These are phyloP conservation scores for Citrus mangshanensis DNA, from an alignment of 345 rosid species.

Conservation along the genomic window DNA sequence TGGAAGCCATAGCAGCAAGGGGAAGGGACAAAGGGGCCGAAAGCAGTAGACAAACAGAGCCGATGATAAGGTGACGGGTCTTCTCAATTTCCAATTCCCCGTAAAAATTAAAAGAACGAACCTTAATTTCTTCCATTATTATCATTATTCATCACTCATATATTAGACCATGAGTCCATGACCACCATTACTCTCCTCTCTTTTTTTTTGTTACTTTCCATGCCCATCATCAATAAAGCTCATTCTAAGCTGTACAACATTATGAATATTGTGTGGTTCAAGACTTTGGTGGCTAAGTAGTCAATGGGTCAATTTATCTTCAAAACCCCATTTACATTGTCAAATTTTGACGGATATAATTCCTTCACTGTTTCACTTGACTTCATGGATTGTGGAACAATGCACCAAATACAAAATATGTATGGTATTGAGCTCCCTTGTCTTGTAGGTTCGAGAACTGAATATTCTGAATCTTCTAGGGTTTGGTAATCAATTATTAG, in stretches of 20 bases:
- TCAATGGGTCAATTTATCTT: background rate
- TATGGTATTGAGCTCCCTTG: too few relatives aligned
- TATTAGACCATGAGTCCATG: slow-evolving; percentile 11
- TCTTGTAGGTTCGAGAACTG: background rate
- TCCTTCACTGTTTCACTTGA: background rate
- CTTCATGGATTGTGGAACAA: background rate
- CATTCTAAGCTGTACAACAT: slow-evolving; percentile 5
- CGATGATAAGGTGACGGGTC: slow-evolving; percentile 24
- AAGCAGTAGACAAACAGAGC: slow-evolving; percentile 34
- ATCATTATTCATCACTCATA: background rate
- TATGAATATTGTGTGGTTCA: background rate
- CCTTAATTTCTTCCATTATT: slow-evolving; percentile 1
- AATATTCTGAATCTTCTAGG: background rate
- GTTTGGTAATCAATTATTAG: background rate
- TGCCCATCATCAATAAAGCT: background rate
- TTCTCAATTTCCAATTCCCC: slow-evolving; percentile 19
- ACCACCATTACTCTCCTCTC: background rate
- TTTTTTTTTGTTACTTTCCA: background rate
- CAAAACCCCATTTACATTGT: background rate
- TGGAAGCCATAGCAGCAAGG: background rate
- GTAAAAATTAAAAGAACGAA: background rate
- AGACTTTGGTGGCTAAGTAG: background rate
- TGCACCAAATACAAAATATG: background rate
- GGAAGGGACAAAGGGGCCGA: slow-evolving; percentile 32
- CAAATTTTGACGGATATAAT: background rate